Evolutionary conservation across 148 eudicot genomes (phyloP).

Genomic region (Talinum fruticosum): DNA sequence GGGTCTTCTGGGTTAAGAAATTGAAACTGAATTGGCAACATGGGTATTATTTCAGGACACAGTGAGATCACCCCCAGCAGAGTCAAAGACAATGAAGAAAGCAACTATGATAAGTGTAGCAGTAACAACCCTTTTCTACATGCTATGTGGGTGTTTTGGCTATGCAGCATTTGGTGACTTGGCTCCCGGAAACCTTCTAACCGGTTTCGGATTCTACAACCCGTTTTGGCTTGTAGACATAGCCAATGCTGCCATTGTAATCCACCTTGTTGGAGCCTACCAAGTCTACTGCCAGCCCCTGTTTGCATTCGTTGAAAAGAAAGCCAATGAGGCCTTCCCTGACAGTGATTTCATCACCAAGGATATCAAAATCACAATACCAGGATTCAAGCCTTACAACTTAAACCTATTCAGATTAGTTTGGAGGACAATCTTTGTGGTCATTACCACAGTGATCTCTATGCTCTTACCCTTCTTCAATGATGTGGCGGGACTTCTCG

Average conservation of each 20-base stretch:
- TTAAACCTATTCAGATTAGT: slow-evolving; percentile 40
- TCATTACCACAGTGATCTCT: slow-evolving; percentile 43
- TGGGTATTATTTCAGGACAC: slow-evolving; percentile 31
- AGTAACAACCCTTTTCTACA: slow-evolving; percentile 50
- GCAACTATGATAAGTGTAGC: slow-evolving; percentile 44
- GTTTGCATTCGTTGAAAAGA: slow-evolving; percentile 48
- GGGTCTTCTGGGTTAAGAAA: background rate
- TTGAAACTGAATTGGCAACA: background rate
- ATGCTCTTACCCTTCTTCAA: slow-evolving; percentile 59
- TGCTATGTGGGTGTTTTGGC: slow-evolving; percentile 52
- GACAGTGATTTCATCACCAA: slow-evolving; percentile 37
- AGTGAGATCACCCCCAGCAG: slow-evolving; percentile 48
- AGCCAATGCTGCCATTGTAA: slow-evolving; percentile 49
- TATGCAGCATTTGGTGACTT: slow-evolving; percentile 57
- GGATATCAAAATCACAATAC: slow-evolving; percentile 35
- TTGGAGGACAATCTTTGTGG: slow-evolving; percentile 53
- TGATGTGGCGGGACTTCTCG: slow-evolving; percentile 52
- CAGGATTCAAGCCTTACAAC: slow-evolving; percentile 31
- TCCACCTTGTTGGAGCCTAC: slow-evolving; percentile 58
- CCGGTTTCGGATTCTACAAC: slow-evolving; percentile 64
- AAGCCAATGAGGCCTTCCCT: slow-evolving; percentile 30
- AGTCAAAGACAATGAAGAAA: slow-evolving; percentile 50
- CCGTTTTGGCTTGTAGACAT: slow-evolving; percentile 60
- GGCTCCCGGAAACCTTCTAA: slow-evolving; percentile 47
- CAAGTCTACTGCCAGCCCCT: slow-evolving; percentile 58